Evolutionary conservation across 73 alveolate species (phyloP), one percentile per base, ranked within the genome.

Genomic region (Uronychia setigera): DNA sequence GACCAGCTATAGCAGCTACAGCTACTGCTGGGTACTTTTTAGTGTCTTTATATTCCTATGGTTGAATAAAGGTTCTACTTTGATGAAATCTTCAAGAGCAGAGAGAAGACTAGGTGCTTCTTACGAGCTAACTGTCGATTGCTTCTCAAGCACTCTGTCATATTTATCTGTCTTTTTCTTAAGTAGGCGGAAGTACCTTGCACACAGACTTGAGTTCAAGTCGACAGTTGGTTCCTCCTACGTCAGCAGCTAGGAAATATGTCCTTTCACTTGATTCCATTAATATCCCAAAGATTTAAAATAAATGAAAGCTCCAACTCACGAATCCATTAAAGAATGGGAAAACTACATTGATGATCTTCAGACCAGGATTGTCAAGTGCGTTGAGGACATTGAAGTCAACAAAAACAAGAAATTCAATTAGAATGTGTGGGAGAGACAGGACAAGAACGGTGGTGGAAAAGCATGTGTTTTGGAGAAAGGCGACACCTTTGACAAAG

Each of bases 401-500:
- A 59, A 57, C 29, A 34, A 78, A 33, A 33, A 33, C 33, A 34
- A 5, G 1, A 34, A 80, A 14, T 1, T 28, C 59, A 29, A 33
- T 35, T 35, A 79, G 86, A 29, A n/a, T 35, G 46, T 31, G 14
- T 32, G 58, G 14, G 78, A 46, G 27, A 31, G 32, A 9, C 29
- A 14, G 32, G 32, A 31, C 30, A 59, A 78, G 75, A 78, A 78
- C 75, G 75, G 75, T 0, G 58, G 58, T 9, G 86, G 86, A 35
- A 28, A 35, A 0, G 29, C 89, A 0, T 74, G 83, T 1, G 83
- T 82, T 25, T 26, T 82, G 26, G 82, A 82, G 35, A 92, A 82
- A 60, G 96, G 96, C 29, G 67, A 78, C 35, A 82, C 88, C 58
- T 92, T 87, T 83, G 96, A 92, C n/a, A 87, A 88, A 79, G 96